Conservation (phyloP, 2,329 filamentous ascomycete species). For the Penicillium sp. region DNA sequence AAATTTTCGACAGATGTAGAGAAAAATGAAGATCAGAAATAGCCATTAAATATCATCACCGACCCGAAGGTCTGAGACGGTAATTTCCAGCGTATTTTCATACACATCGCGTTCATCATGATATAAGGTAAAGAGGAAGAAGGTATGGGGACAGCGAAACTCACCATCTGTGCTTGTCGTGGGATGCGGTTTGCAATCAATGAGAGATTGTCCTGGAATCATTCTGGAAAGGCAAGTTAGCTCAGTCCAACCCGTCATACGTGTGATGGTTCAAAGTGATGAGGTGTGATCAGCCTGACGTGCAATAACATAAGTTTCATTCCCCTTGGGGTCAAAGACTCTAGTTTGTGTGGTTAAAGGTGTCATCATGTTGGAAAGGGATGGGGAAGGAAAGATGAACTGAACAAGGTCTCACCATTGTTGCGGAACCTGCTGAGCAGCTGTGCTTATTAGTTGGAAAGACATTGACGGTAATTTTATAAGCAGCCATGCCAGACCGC, state of each 20-base stretch:
- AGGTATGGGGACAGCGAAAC: conserved; percentile 30
- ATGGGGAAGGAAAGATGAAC: conserved; percentile 14
- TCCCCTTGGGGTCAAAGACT: conserved; percentile 83
- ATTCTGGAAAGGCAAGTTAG: conserved; percentile 23
- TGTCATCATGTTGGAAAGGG: conserved; percentile 67
- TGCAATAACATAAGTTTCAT: conserved; percentile 79
- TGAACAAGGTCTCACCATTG: conserved; percentile 30
- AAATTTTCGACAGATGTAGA: conserved; percentile 14
- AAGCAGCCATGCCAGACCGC: background rate
- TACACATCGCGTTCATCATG: conserved; percentile 56
- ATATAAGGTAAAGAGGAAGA: conserved; percentile 27
- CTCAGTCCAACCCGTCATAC: conserved; percentile 13
- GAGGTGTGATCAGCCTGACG: conserved; percentile 81
- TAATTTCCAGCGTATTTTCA: conserved; percentile 87
- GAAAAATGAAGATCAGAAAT: conserved; percentile 60
- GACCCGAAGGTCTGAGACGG: conserved; percentile 71
- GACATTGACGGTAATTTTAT: background rate
- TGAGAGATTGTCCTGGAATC: background rate
- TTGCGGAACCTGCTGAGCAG: conserved; percentile 7
- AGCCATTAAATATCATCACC: conserved; percentile 82
- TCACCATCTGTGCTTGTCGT: conserved; percentile 23
- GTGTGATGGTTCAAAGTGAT: conserved; percentile 18
- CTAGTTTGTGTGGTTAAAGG: conserved; percentile 77
- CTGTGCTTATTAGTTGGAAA: conserved; percentile 4
- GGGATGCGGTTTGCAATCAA: background rate